Base-by-base conservation (phyloP, 352 stramenopile species). In the Pythium guiyangense region DNA sequence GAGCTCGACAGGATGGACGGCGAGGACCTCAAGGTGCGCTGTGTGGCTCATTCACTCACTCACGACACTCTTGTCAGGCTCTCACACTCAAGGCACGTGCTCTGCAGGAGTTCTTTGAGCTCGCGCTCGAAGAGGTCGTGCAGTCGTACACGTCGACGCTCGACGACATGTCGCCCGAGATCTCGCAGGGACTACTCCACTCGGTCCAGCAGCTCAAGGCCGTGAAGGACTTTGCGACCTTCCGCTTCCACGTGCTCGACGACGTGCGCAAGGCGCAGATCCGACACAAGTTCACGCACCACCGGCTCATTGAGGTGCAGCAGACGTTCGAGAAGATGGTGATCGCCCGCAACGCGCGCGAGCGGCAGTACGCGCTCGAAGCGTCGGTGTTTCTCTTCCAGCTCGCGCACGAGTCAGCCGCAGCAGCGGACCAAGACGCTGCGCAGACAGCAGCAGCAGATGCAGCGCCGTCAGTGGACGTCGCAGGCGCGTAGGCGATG, bases 1-100 rank as follows among this genome's bases (percentile, higher is more conserved):
- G 49, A 77, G 44, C 65, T 92, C 14, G 73, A 88, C 60, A 72
- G 60, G 27, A 88, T 92, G 79, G 67, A 89, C 51, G 81, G 79
- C 37, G 75, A 78, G 37, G 77, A 87, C 43, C 60, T 92, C 15
- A 87, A 90, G 74, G 77, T 88, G 35, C 8, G 62, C 42, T 45
- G 31, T 4, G 2, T 37, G 1, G 49, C 17, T 6, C 6, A 2
- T 31, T 17, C n/a, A 20, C 15, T 27, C 22, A 0, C 27, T 11
- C 26, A 20, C 31, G 31, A 0, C 31, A 1, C 31, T 37, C 31
- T 0, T 37, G 31, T 11, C 31, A 11, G 9, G 31, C 2, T 37
- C 31, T 37, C 31, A 37, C 31, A 1, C 31, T 3, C 11, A 22
- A n/a, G n/a, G n/a, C n/a, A n/a, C n/a, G n/a, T 22, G 1, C 20